A percentile compares a stretch with the other conserved stretches of the same genome.
phyloP scores from a whole-genome alignment of 441 rosid genomes.

The Eruca vesicaria region DNA sequence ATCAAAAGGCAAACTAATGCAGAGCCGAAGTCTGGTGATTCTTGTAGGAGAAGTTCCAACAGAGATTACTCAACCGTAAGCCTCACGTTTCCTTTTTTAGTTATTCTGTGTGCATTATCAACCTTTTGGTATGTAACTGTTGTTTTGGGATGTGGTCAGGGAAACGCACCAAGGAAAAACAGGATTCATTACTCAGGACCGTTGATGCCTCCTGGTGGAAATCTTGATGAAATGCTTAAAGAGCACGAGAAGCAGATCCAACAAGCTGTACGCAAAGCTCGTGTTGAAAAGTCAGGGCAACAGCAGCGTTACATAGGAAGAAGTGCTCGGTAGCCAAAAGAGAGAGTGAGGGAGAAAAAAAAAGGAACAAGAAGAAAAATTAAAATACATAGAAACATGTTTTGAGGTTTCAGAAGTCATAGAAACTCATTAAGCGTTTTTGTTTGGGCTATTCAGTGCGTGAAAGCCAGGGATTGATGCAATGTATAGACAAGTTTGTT shows the following conservation, averaged over 20 bases:
- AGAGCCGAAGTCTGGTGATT: constrained; percentile 24
- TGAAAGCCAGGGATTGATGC: constrained; percentile 26
- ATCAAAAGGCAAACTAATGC: constrained; percentile 35
- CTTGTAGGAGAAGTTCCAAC: constrained; percentile 27
- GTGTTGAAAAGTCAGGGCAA: constrained; percentile 45
- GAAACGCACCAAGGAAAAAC: constrained; percentile 59
- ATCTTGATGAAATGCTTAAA: constrained; percentile 69
- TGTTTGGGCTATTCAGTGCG: constrained; percentile 15
- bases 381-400: background rate
- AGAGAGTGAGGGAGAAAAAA: background rate
- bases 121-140: constrained; percentile 8
- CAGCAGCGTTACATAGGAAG: constrained; percentile 30
- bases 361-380: background rate
- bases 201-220: constrained; percentile 79
- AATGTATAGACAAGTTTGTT: constrained; percentile 19
- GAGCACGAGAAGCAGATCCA: constrained; percentile 89
- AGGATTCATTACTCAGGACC: constrained; percentile 90
- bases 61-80: constrained; percentile 55
- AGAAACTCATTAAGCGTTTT: constrained; percentile 10
- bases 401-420: constrained; percentile 15
- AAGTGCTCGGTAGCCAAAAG: constrained; percentile 28
- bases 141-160: constrained; percentile 46
- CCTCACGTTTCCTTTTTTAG: background rate
- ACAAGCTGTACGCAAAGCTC: constrained; percentile 76
- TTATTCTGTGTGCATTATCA: background rate